Conservation (phyloP, 176 grass and related monocot species). For the Triticum urartu region DNA sequence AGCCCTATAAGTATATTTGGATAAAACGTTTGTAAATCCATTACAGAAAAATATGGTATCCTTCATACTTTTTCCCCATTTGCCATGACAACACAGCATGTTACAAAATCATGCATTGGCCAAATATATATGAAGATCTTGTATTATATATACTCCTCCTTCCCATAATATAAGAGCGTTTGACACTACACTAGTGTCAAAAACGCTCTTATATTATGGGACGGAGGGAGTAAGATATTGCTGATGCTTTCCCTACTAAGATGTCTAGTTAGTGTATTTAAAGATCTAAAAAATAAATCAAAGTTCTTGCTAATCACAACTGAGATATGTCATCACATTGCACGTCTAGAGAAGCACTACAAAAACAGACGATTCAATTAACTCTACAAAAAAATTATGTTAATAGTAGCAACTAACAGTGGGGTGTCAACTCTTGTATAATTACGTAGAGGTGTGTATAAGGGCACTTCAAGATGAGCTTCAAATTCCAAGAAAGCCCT, state of each 20-base stretch:
- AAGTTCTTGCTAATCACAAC: not conserved
- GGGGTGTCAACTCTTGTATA: not conserved
- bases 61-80: not conserved
- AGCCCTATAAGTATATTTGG: not conserved
- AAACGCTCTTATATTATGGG: too few species aligned
- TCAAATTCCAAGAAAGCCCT: not conserved
- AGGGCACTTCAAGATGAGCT: not conserved
- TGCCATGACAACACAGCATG: not conserved
- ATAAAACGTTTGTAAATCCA: not conserved
- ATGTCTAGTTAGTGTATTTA: not conserved
- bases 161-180: too few species aligned
- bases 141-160: not conserved
- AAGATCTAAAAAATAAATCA: not conserved
- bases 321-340: not conserved
- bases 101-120: constrained; percentile 8
- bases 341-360: not conserved
- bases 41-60: constrained; percentile 1
- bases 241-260: not conserved
- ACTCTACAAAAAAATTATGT: not conserved
- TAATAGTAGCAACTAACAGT: not conserved
- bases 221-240: not conserved
- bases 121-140: not conserved
- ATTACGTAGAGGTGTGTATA: not conserved
- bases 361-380: not conserved
- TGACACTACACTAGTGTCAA: too few species aligned